Conservation (phyloP, 257 asterid genomes). For the Nicotiana paniculata region DNA sequence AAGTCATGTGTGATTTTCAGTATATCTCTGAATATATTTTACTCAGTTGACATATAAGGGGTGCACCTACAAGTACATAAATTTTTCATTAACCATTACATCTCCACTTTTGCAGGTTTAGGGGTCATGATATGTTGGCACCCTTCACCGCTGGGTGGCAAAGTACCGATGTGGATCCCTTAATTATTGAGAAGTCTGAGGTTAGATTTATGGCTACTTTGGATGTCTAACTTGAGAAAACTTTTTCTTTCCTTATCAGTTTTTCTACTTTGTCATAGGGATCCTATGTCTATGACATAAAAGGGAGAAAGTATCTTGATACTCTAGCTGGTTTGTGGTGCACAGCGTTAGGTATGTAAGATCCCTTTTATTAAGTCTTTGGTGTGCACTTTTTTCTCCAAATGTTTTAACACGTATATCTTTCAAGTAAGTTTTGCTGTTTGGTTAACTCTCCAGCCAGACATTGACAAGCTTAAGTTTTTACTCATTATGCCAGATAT, state of each 20-base stretch:
- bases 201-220: conserved; percentile 21
- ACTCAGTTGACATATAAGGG: background rate
- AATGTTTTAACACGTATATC: background rate
- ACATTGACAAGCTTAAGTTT: background rate
- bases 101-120: conserved; percentile 41
- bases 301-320: conserved; percentile 84
- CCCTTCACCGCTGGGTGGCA: conserved; percentile 99
- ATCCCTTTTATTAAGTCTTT: background rate
- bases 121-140: conserved; percentile 93
- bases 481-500: background rate
- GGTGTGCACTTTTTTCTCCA: background rate
- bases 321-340: conserved; percentile 97
- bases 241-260: conserved; percentile 4
- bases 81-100: background rate
- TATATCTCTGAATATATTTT: background rate
- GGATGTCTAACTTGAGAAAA: background rate
- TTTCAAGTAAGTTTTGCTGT: background rate
- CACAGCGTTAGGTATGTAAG: conserved; percentile 65
- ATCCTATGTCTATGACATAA: conserved; percentile 64
- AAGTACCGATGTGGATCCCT: conserved; percentile 55
- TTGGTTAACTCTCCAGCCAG: background rate
- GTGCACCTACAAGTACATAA: background rate
- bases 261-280: conserved; percentile 40
- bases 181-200: conserved; percentile 86
- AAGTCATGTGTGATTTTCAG: background rate